Base-by-base conservation (phyloP, 2,329 filamentous ascomycete species). In the Pseudogymnoascus sp. region DNA sequence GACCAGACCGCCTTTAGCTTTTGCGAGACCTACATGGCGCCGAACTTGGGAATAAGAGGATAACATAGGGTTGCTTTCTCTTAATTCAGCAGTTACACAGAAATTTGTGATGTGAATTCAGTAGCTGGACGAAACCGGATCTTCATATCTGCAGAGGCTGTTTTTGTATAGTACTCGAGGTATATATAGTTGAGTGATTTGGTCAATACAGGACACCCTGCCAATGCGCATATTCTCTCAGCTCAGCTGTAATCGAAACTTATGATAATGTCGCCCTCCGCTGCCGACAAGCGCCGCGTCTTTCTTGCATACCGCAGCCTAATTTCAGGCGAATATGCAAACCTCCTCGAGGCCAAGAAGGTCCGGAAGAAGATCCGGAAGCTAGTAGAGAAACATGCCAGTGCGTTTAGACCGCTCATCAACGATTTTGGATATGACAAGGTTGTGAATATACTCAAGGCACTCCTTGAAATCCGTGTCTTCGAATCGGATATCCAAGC, bases 401-500 rank as follows among this genome's bases (percentile, higher is more conserved):
- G 17, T 4, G 42, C 63, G 10, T 44, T 72, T 11, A 23, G 29
- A 11, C 38, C 64, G 21, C 53, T 72, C 6, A 67, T 68, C 4
- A 33, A 59, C 2, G 67, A 66, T 23, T 62, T 71, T 26, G 66
- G 65, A 23, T 40, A 62, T 44, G 56, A 64, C 7, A 68, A 67
- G 17, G 63, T 69, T 10, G 59, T 67, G 9, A 65, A 67, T 7
- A 70, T 71, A 11, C 53, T 68, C 19, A 69, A 67, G 37, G 56
- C 50, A 17, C 63, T 75, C n/a, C 56, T 74, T 13, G 67, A 71
- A 44, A 56, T 44, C 7, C 53, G 67, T 2, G 62, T 75, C 10
- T 76, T 76, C 63, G 66, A 73, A 62, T 75, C 72, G 1, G 71
- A 75, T 29, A 50, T 69, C 7, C 68, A 70, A 26, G 74, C 73